Evolutionary conservation across 2,329 filamentous ascomycete genomes (phyloP).

Genomic region (Penicillium sp.): DNA sequence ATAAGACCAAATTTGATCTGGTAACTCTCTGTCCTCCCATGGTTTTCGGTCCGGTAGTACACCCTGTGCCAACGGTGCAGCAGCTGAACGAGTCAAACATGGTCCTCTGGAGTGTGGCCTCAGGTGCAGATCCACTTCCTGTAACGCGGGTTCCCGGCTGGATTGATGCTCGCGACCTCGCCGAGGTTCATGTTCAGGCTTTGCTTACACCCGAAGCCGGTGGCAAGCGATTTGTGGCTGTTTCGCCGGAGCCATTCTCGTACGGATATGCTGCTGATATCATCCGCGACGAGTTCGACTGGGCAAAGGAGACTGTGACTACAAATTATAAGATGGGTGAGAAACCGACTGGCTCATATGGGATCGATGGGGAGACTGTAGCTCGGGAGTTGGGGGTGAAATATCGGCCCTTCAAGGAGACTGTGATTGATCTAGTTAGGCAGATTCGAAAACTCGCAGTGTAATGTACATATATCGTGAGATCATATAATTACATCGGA

Average conservation of each 20-base stretch:
- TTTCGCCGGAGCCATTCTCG: constrained; percentile 47
- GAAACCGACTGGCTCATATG: constrained; percentile 32
- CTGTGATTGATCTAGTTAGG: constrained; percentile 14
- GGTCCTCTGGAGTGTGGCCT: constrained; percentile 43
- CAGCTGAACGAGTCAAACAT: constrained; percentile 47
- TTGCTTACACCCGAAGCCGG: constrained; percentile 36
- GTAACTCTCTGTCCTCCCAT: constrained; percentile 48
- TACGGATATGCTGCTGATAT: constrained; percentile 48
- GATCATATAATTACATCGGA: too few relatives aligned
- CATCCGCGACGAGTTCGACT: constrained; percentile 42
- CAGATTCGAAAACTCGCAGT: constrained; percentile 11
- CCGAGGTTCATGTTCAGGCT: constrained; percentile 46
- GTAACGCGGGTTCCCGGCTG: constrained; percentile 32
- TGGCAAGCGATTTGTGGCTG: constrained; percentile 40
- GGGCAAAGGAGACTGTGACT: constrained; percentile 34
- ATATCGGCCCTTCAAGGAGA: constrained; percentile 30
- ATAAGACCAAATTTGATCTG: constrained; percentile 35
- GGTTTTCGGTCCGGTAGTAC: constrained; percentile 47
- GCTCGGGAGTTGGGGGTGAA: constrained; percentile 41
- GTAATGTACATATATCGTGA: background rate
- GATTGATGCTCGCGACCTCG: constrained; percentile 51
- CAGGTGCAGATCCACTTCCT: constrained; percentile 39
- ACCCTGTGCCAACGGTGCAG: constrained; percentile 37
- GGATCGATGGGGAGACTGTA: constrained; percentile 45
- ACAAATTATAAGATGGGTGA: constrained; percentile 38